Percentiles rank a stretch among this genome's conserved stretches.
These are phyloP conservation scores for Plantago elongata DNA, from an alignment of 257 asterid species.

Conservation along the genomic window DNA sequence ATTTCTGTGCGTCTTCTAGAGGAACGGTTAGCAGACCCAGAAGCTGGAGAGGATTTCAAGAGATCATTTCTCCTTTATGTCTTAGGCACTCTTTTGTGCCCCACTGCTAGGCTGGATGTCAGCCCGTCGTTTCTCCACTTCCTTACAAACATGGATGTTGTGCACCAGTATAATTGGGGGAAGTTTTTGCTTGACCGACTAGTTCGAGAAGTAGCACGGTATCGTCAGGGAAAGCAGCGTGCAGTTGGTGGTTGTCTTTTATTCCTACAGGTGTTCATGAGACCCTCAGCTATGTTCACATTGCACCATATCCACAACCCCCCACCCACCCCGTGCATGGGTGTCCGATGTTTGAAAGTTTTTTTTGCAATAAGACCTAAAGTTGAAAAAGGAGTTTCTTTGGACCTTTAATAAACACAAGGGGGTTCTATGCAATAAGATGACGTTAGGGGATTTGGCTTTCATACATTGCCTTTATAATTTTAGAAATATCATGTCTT, in stretches of 20 bases:
- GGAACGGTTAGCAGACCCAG: conserved; percentile 83
- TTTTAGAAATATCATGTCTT: not conserved
- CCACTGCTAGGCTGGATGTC: conserved; percentile 95
- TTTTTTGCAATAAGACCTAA: too few relatives aligned
- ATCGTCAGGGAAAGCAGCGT: conserved; percentile 96
- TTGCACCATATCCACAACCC: conserved; percentile 1
- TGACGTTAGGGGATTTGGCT: not conserved
- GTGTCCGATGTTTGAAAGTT: too few relatives aligned
- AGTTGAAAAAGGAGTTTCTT: too few relatives aligned
- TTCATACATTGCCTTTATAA: not conserved
- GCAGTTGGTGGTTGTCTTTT: conserved; percentile 99
- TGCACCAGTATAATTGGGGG: conserved; percentile 98
- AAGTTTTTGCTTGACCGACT: conserved; percentile 90
- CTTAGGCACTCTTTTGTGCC: conserved; percentile 88
- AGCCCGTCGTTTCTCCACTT: conserved; percentile 98
- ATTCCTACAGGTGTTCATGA: conserved; percentile 76
- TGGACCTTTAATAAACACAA: not conserved
- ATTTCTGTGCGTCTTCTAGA: conserved; percentile 86
- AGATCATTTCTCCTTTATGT: conserved; percentile 95
- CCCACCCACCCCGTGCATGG: too few relatives aligned
- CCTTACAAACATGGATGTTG: conserved; percentile 75
- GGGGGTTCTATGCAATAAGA: not conserved
- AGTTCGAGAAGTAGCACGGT: conserved; percentile 93
- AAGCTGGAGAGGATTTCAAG: conserved; percentile 93
- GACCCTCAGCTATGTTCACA: not conserved